These are phyloP conservation scores for Castanea crenata DNA, from an alignment of 306 rosid species.

Conservation along the genomic window DNA sequence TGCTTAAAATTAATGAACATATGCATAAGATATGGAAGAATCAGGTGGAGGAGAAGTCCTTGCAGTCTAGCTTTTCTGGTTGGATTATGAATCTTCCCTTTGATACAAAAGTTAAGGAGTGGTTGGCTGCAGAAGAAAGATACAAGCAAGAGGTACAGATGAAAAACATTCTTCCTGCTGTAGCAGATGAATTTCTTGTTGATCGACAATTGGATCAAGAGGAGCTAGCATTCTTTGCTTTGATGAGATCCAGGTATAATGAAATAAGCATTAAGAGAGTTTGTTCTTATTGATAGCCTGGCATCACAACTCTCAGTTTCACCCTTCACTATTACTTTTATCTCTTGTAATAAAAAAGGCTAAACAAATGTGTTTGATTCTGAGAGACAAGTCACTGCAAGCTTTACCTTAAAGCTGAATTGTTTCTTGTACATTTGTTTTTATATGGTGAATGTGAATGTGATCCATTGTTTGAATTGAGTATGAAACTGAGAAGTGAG, in stretches of 20 bases:
- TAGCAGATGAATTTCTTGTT: slow-evolving; percentile 78
- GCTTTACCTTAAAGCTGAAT: too few species aligned
- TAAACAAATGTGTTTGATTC: too few species aligned
- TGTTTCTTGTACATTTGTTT: too few species aligned
- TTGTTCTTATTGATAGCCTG: slow-evolving; percentile 8
- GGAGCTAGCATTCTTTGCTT: slow-evolving; percentile 96
- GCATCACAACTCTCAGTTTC: neutral
- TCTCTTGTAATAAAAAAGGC: neutral
- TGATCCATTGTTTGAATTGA: too few species aligned
- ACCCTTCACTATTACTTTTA: slow-evolving; percentile 9
- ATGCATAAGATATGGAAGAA: slow-evolving; percentile 94
- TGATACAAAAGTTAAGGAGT: slow-evolving; percentile 80
- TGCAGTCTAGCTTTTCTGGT: slow-evolving; percentile 65
- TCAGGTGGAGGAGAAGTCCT: slow-evolving; percentile 69
- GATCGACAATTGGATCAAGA: slow-evolving; percentile 51
- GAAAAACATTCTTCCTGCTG: slow-evolving; percentile 91
- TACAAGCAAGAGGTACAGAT: slow-evolving; percentile 82
- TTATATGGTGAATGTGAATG: too few species aligned
- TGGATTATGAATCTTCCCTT: slow-evolving; percentile 91
- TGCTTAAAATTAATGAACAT: slow-evolving; percentile 94
- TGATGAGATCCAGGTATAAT: slow-evolving; percentile 87
- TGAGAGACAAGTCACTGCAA: neutral
- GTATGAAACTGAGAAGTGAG: too few species aligned
- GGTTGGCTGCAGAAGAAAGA: slow-evolving; percentile 88
- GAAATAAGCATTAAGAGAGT: slow-evolving; percentile 3